Evolutionary conservation across 164 flowering plant species (phyloP).

Genomic region (Vitis amurensis): DNA sequence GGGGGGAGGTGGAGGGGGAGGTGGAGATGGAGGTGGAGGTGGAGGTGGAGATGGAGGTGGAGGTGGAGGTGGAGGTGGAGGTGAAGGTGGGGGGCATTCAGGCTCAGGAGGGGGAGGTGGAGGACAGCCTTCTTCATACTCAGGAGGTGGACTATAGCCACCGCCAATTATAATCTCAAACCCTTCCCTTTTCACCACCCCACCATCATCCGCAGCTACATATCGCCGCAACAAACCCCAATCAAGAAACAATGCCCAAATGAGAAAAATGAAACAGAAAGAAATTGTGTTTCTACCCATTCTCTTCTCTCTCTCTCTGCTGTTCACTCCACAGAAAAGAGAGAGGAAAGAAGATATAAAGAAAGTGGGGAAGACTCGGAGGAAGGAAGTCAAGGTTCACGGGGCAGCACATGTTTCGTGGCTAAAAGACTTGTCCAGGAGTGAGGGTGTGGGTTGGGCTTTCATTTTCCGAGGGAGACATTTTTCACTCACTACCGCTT

Average conservation of each 20-base stretch:
- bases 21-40: constrained; percentile 12
- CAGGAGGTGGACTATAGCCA: constrained; percentile 14
- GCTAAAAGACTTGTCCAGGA: no score
- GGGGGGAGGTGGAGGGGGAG: constrained; percentile 6
- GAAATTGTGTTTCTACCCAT: no score
- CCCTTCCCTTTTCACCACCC: constrained; percentile 8
- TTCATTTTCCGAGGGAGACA: no score
- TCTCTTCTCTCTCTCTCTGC: no score
- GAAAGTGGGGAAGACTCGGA: background rate
- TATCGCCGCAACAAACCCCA: background rate
- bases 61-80: constrained; percentile 17
- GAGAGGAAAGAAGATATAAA: background rate
- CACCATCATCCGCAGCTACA: background rate
- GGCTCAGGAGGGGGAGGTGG: constrained; percentile 17
- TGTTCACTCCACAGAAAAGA: constrained; percentile 1
- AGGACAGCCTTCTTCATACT: background rate
- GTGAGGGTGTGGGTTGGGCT: no score
- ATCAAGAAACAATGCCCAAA: no score
- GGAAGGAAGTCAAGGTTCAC: no score
- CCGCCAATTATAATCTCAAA: constrained; percentile 26
- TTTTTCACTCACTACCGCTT: no score
- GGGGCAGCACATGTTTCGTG: no score
- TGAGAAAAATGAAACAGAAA: no score
- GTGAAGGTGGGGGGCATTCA: constrained; percentile 15
- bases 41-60: constrained; percentile 19